Base-by-base conservation (phyloP, 2,329 filamentous ascomycete species). In the Xylaria sp. region DNA sequence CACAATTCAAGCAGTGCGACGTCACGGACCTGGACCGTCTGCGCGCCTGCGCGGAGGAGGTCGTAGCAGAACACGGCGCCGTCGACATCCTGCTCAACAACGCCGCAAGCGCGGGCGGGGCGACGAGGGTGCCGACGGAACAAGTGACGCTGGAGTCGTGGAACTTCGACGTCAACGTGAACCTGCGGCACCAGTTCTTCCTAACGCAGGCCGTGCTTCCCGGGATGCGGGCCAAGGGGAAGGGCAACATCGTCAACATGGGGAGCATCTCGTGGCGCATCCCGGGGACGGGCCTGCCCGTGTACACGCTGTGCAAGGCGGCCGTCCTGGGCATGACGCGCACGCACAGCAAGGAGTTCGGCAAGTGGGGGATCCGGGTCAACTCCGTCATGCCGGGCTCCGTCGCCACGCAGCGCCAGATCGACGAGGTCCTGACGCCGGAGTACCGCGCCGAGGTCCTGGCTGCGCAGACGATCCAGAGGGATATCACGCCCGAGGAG, bases 341-440 rank as follows among this genome's bases (percentile, higher is more conserved):
- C 44, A 78, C 77, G 46, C 79, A 80, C 49, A 77, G 76, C 38
- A 77, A 76, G 56, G 81, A 83, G 74, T 78, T 81, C 59, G 81
- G 80, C 0, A 53, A 40, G 6, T 65, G 71, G n/a, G 79, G 79
- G 1, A 76, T 83, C 20, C 69, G 83, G 0, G 80, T 85, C 6
- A 86, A 86, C 61, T 84, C 82, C 65, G 81, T 86, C 36, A 83
- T 85, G 81, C 84, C 84, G 0, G 83, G 83, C 0, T 77, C 82
- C 2, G 82, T 85, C 38, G 82, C 81, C 1, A 86, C 84, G 6
- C 75, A 81, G 77, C 75, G 82, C 4, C 82, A 84, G 79, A 79
- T 79, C 40, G 74, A 80, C 0, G 80, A 82, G 66, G 78, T 85
- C 15, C 70, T 84, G 40, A 85, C 83, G 33, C 77, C 79, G 0